Evolutionary conservation across 345 rosid genomes (phyloP).

Genomic region (Populus alba): DNA sequence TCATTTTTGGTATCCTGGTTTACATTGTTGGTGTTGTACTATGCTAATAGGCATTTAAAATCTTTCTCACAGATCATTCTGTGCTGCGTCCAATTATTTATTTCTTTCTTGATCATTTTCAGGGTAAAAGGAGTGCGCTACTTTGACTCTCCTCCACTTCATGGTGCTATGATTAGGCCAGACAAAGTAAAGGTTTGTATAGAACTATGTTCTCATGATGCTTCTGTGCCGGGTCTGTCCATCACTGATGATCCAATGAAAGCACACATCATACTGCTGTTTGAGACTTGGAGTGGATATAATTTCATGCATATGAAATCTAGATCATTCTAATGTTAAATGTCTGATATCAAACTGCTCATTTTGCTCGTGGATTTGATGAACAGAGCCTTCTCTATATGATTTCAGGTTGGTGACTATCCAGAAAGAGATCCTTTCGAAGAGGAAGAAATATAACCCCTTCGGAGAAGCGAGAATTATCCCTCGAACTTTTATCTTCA

Average conservation of each 20-base stretch:
- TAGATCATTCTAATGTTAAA: too few relatives aligned
- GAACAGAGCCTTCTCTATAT: not conserved
- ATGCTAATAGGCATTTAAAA: not conserved
- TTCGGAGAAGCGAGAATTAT: not conserved
- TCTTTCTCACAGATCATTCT: not conserved
- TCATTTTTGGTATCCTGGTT: not conserved
- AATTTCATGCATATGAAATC: too few relatives aligned
- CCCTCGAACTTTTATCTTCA: not conserved
- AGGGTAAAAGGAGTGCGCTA: constrained; percentile 82
- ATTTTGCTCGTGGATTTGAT: not conserved
- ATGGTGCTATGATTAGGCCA: constrained; percentile 81
- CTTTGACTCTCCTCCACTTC: constrained; percentile 71
- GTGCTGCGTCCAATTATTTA: not conserved
- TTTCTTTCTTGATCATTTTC: constrained; percentile 15
- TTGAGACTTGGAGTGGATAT: not conserved
- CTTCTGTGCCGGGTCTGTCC: not conserved
- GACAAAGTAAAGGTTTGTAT: constrained; percentile 83
- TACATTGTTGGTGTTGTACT: not conserved
- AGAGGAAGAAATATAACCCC: constrained; percentile 67
- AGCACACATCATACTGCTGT: not conserved
- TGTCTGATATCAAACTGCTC: not conserved
- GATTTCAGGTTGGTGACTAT: constrained; percentile 74
- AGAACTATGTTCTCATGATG: constrained; percentile 1
- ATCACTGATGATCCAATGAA: not conserved
- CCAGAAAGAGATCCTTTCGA: constrained; percentile 85